These are phyloP conservation scores for Venturia effusa DNA, from an alignment of 2,329 filamentous ascomycete species.

Conservation along the genomic window DNA sequence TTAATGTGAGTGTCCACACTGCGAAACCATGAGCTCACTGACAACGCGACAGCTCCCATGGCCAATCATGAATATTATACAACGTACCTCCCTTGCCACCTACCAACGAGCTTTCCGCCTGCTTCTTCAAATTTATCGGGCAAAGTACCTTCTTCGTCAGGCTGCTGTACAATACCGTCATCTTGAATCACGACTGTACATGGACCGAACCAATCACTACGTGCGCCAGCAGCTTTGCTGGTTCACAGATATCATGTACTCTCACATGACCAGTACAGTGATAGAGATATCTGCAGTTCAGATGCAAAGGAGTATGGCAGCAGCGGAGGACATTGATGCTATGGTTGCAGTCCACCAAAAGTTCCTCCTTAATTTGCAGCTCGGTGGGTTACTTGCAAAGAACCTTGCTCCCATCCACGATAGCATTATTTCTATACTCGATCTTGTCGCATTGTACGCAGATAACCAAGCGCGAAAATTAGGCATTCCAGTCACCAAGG, in stretches of 20 bases:
- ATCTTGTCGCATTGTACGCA: constrained; percentile 61
- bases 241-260: constrained; percentile 65
- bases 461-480: constrained; percentile 26
- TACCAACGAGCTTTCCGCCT: constrained; percentile 69
- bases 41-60: constrained; percentile 32
- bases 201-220: constrained; percentile 30
- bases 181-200: constrained; percentile 12
- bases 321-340: constrained; percentile 62
- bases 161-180: constrained; percentile 25
- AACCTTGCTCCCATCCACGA: constrained; percentile 61
- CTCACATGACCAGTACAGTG: constrained; percentile 65
- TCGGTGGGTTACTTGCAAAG: constrained; percentile 58
- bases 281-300: constrained; percentile 48
- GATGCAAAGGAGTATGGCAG: constrained; percentile 47
- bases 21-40: constrained; percentile 19
- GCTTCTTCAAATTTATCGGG: constrained; percentile 65
- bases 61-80: constrained; percentile 61
- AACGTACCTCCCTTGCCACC: constrained; percentile 47
- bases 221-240: constrained; percentile 53
- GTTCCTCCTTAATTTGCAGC: constrained; percentile 52
- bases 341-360: constrained; percentile 62
- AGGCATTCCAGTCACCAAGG: constrained; percentile 27
- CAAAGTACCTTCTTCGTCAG: constrained; percentile 54
- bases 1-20: constrained; percentile 55
- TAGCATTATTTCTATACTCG: constrained; percentile 63